Percentiles rank a stretch among this genome's conserved stretches.
Conservation (phyloP, 768 basidiomycete genomes). For the Mycena vitilis region DNA sequence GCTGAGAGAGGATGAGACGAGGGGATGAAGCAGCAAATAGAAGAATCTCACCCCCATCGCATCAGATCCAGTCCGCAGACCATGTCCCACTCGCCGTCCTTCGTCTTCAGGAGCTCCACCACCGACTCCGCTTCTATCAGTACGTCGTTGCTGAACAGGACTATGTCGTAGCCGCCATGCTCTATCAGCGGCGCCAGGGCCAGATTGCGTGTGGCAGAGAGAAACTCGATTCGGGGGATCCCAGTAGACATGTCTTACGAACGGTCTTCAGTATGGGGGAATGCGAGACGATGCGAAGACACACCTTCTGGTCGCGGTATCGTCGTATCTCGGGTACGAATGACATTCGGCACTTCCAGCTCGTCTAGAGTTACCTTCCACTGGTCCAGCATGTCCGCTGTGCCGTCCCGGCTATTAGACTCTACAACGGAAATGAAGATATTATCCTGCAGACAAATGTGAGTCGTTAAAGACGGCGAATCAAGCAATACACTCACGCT, state of each 20-base stretch:
- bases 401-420: slow-evolving; percentile 50
- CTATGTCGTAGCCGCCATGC: slow-evolving; percentile 50
- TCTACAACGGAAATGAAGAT: slow-evolving; percentile 43
- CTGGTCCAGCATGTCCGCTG: slow-evolving; percentile 45
- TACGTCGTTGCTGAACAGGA: slow-evolving; percentile 58
- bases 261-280: not conserved
- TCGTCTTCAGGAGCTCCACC: slow-evolving; percentile 52
- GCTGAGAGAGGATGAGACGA: slow-evolving; percentile 27
- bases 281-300: not conserved
- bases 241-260: slow-evolving; percentile 37
- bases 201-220: slow-evolving; percentile 52
- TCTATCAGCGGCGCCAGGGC: slow-evolving; percentile 53
- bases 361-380: slow-evolving; percentile 41
- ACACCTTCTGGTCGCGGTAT: slow-evolving; percentile 37
- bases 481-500: slow-evolving; percentile 13
- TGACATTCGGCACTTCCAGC: slow-evolving; percentile 42
- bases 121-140: slow-evolving; percentile 54
- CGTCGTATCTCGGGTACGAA: slow-evolving; percentile 44
- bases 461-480: too few relatives aligned
- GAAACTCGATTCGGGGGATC: slow-evolving; percentile 48
- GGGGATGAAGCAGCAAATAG: not conserved
- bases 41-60: slow-evolving; percentile 40
- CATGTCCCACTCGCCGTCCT: slow-evolving; percentile 54
- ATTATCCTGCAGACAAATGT: slow-evolving; percentile 42
- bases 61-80: slow-evolving; percentile 56